These are phyloP conservation scores for Calocera cornea DNA, from an alignment of 768 basidiomycete species.

Conservation along the genomic window DNA sequence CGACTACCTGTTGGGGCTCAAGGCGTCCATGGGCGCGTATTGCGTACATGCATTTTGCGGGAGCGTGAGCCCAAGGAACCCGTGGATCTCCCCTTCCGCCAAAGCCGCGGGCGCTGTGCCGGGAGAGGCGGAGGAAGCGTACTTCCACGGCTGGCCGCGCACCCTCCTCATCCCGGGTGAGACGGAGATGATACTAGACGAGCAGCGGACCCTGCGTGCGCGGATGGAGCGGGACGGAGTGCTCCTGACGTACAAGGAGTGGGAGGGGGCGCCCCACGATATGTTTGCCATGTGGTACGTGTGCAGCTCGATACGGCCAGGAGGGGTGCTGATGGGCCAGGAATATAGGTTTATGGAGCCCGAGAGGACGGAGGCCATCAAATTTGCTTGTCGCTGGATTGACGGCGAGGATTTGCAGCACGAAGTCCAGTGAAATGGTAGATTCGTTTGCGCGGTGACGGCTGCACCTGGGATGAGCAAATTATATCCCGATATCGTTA, in stretches of 20 bases:
- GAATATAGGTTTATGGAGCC: conserved; percentile 1
- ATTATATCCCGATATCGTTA: no score
- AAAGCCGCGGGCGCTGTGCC: conserved; percentile 9
- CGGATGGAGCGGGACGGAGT: conserved; percentile 35
- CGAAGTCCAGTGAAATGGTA: no score
- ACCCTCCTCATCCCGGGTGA: conserved; percentile 48
- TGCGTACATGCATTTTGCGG: conserved; percentile 23
- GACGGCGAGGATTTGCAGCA: background rate
- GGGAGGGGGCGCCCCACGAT: background rate
- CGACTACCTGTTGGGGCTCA: conserved; percentile 16
- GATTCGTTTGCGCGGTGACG: no score
- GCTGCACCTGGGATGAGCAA: no score
- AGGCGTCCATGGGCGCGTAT: conserved; percentile 11
- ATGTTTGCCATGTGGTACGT: background rate
- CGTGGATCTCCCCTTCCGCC: conserved; percentile 49
- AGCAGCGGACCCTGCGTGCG: conserved; percentile 32
- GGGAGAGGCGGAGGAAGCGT: conserved; percentile 22
- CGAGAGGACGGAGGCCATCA: background rate
- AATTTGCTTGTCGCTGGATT: background rate
- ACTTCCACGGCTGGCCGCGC: conserved; percentile 45
- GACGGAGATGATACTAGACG: conserved; percentile 45
- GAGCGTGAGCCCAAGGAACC: conserved; percentile 39
- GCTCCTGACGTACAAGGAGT: background rate
- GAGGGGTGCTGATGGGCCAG: background rate
- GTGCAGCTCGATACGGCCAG: background rate